Evolutionary conservation across 306 rosid genomes (phyloP).

Genomic region (Sphenostylis stenocarpa): DNA sequence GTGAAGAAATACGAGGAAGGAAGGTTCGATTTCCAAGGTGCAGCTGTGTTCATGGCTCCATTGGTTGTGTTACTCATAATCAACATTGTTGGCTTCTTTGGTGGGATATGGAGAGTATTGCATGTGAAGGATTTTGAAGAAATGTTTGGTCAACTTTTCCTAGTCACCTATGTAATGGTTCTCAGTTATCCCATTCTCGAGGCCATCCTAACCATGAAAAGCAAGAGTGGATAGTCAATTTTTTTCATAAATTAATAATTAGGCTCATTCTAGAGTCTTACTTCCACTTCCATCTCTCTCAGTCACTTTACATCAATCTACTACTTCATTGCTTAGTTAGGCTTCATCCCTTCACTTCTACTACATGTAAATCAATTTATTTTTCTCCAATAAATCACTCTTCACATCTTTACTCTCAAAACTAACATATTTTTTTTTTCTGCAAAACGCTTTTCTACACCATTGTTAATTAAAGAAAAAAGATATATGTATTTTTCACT

Average conservation of each 20-base stretch:
- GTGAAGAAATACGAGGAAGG: constrained; percentile 48
- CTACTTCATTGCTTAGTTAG: background rate
- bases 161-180: constrained; percentile 32
- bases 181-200: constrained; percentile 44
- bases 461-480: too few species aligned
- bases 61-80: constrained; percentile 35
- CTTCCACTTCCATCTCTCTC: background rate
- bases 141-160: constrained; percentile 43
- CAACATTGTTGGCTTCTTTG: constrained; percentile 41
- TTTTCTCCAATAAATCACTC: background rate
- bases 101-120: constrained; percentile 38
- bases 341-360: too few species aligned
- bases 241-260: background rate
- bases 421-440: too few species aligned
- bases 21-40: constrained; percentile 54
- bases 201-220: constrained; percentile 34
- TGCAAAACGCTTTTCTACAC: too few species aligned
- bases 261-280: background rate
- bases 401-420: too few species aligned
- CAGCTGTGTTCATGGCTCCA: constrained; percentile 51
- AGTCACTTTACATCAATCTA: background rate
- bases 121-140: constrained; percentile 29
- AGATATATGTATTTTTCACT: too few species aligned
- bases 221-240: constrained; percentile 21
- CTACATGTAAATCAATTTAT: too few species aligned